Base-by-base conservation (phyloP, 2,329 filamentous ascomycete species). In the Verruconis gallopava region DNA sequence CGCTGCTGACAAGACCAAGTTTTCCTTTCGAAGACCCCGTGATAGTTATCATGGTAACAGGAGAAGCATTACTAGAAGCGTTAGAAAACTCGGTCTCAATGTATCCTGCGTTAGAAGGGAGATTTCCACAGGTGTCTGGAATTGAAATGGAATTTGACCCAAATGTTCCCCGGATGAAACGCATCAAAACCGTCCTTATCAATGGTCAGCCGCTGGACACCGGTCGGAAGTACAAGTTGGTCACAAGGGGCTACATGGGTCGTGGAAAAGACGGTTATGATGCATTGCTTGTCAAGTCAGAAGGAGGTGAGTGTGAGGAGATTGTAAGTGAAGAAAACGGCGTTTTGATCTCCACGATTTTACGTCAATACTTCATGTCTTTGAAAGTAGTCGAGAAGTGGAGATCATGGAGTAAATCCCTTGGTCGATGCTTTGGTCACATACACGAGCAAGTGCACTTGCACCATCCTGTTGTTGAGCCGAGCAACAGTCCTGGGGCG, bases 21-120 rank as follows among this genome's bases (percentile, higher is more conserved):
- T 94, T 94, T 50, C 88, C 88, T 0, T 94, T 95, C 51, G 86
- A 94, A 55, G 86, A 94, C 48, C 85, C 86, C 0, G 81, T 88
- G 1, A 80, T 94, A 0, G 75, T 93, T 3, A 66, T 94, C 46
- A 73, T 72, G 22, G 69, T 85, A 3, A 76, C 67, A 0, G 88
- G 88, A 0, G 68, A 75, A 50, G 81, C 79, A 1, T 75, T 95
- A 21, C 67, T 79, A 52, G 79, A 77, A n/a, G 86, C 86, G 0
- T 60, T 94, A 2, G 86, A 94, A 58, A 94, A 94, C 51, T 77
- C 80, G 1, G 78, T 95, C 0, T 80, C 77, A 33, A 72, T 76
- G 51, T 83, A 91, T 47, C 88, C 86, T 0, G 84, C 86, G 0
- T 69, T 89, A 1, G 88, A 95, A 60, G 86, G 63, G 5, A 73